Conservation (phyloP, 139 green algal species). For the Trebouxia sp. region DNA sequence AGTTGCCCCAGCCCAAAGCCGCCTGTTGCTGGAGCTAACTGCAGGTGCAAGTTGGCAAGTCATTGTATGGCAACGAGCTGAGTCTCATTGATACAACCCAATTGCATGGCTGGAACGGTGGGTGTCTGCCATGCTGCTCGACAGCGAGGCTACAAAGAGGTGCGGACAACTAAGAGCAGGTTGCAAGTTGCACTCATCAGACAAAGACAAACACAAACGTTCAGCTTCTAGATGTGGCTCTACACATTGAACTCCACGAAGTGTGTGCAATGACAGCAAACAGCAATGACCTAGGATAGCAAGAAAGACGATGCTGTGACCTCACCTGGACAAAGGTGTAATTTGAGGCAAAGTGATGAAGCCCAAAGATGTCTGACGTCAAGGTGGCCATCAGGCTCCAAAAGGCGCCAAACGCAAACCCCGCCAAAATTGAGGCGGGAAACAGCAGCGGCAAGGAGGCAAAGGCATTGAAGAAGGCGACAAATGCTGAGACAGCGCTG, state of each 20-base stretch:
- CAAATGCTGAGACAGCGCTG: neutral
- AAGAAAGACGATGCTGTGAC: neutral
- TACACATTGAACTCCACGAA: neutral
- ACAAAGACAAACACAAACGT: neutral
- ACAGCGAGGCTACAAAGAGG: neutral
- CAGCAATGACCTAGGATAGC: neutral
- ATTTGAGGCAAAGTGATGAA: conserved; percentile 52
- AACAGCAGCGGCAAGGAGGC: neutral
- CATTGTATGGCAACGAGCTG: neutral
- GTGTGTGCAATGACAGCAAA: neutral
- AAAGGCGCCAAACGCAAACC: conserved; percentile 15
- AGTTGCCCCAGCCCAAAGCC: neutral
- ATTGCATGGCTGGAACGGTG: neutral
- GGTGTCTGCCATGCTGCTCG: neutral
- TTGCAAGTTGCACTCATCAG: neutral
- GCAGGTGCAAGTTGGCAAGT: neutral
- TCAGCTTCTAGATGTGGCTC: neutral
- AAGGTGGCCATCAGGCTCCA: conserved; percentile 80
- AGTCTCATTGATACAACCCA: neutral
- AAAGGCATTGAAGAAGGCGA: conserved; percentile 11
- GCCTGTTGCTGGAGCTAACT: conserved; percentile 16
- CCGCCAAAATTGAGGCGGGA: conserved; percentile 15
- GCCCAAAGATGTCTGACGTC: conserved; percentile 55
- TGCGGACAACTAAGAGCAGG: neutral
- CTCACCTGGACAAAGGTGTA: conserved; percentile 37